Conservation (phyloP, 2,329 filamentous ascomycete genomes). For the Xylariaceae sp. region DNA sequence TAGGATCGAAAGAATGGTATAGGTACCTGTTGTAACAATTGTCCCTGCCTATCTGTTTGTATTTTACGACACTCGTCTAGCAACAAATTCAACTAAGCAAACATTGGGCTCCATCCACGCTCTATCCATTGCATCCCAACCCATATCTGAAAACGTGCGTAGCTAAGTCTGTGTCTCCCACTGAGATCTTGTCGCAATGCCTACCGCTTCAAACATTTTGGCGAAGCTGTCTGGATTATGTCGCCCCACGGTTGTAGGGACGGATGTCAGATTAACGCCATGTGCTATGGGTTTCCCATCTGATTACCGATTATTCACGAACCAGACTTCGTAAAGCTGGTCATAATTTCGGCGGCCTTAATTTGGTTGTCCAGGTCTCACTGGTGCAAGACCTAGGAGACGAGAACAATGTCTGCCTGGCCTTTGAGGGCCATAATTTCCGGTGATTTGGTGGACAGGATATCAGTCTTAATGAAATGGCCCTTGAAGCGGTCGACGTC, state of each 20-base stretch:
- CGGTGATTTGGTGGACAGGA: conserved; percentile 40
- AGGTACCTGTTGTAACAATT: too few species aligned
- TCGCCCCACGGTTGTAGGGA: background rate
- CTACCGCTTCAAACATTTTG: conserved; percentile 22
- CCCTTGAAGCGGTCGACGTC: conserved; percentile 42
- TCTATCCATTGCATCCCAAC: conserved; percentile 16
- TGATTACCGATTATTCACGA: conserved; percentile 2
- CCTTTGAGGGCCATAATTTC: conserved; percentile 45
- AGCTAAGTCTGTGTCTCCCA: conserved; percentile 27
- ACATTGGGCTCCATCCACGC: conserved; percentile 17
- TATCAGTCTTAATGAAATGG: conserved; percentile 44
- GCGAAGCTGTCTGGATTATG: conserved; percentile 12
- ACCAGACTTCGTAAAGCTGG: conserved; percentile 4
- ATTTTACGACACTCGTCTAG: background rate
- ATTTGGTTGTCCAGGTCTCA: conserved; percentile 50
- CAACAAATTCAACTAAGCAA: background rate
- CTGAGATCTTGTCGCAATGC: conserved; percentile 12
- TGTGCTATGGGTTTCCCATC: conserved; percentile 4
- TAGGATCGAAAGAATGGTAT: too few species aligned
- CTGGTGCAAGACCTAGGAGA: conserved; percentile 52
- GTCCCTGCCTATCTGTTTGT: too few species aligned
- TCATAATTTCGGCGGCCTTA: conserved; percentile 42
- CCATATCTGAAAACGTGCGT: conserved; percentile 19
- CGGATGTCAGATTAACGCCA: background rate
- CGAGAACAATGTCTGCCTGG: conserved; percentile 49